Evolutionary conservation across 2,329 filamentous ascomycete genomes (phyloP).

Genomic region (Curvularia lunata): DNA sequence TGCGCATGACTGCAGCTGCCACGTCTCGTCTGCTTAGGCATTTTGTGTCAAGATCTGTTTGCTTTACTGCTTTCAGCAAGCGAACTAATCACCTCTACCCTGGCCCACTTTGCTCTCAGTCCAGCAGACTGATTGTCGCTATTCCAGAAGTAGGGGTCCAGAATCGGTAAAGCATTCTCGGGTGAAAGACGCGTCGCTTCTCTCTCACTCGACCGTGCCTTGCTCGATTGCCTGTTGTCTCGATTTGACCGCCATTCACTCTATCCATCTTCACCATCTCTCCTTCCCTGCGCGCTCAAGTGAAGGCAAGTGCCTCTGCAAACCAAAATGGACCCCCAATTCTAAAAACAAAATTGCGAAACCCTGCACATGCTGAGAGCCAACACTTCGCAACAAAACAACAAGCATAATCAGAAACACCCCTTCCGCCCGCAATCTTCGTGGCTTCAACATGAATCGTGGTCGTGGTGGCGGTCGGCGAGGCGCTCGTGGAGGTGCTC

Average conservation of each 20-base stretch:
- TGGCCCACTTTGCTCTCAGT: background rate
- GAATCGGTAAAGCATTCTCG: background rate
- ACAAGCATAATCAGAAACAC: constrained; percentile 8
- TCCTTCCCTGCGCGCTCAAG: background rate
- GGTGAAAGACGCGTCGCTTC: background rate
- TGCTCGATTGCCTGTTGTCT: background rate
- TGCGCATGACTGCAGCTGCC: background rate
- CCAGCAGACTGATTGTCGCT: background rate
- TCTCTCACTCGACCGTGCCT: background rate
- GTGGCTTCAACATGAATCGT: constrained; percentile 18
- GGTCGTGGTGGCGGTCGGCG: constrained; percentile 9
- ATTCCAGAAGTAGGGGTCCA: background rate
- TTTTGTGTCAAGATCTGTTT: background rate
- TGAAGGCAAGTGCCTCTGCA: background rate
- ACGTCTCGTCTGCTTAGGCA: background rate
- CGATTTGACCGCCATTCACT: background rate
- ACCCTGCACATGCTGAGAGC: background rate
- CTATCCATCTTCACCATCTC: background rate
- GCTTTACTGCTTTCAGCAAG: background rate
- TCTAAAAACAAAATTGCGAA: background rate
- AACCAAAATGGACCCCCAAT: background rate
- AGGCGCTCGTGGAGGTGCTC: constrained; percentile 8
- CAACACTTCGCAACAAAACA: background rate
- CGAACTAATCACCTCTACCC: background rate
- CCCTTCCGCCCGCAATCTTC: constrained; percentile 5